A percentile compares a stretch with the other conserved stretches of the same genome.
Evolutionary conservation across 192 early-diverging fungal species (phyloP).

Genomic region (Dissophora globulifera): DNA sequence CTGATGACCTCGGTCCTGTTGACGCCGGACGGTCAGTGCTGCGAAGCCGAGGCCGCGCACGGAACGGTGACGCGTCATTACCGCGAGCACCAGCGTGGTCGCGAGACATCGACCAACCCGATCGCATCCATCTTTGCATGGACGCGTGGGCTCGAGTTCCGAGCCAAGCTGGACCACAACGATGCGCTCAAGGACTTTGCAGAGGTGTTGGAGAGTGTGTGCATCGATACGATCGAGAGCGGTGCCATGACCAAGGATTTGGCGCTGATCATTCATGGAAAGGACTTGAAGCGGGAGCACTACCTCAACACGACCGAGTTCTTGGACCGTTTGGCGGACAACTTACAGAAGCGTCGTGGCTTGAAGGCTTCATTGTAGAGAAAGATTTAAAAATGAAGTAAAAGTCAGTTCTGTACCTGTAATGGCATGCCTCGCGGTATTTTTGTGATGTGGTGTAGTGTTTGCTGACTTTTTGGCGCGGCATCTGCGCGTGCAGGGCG

Average conservation of each 20-base stretch:
- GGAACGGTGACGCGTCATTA: constrained; percentile 96
- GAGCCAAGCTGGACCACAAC: constrained; percentile 93
- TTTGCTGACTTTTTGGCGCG: no score
- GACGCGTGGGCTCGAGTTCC: constrained; percentile 93
- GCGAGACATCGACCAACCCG: constrained; percentile 95
- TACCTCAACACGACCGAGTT: constrained; percentile 92
- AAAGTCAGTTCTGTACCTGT: background rate
- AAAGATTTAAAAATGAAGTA: background rate
- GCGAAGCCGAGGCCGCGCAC: constrained; percentile 97
- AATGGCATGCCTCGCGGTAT: no score
- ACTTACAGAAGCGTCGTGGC: constrained; percentile 54
- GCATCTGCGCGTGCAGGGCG: no score
- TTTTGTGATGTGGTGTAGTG: no score
- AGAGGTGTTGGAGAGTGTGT: constrained; percentile 84
- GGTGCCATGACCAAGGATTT: constrained; percentile 98
- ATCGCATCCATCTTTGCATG: constrained; percentile 97
- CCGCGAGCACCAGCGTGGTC: constrained; percentile 96
- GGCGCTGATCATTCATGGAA: constrained; percentile 93
- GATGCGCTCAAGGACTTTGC: constrained; percentile 78
- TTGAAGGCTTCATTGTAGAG: constrained; percentile 19
- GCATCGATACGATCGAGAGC: constrained; percentile 88
- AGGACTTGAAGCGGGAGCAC: constrained; percentile 78
- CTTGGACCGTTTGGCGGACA: constrained; percentile 84
- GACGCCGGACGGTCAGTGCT: constrained; percentile 91
- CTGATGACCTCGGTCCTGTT: constrained; percentile 97